Conservation (phyloP, 2,329 filamentous ascomycete species). For the Triangularia verruculosa region DNA sequence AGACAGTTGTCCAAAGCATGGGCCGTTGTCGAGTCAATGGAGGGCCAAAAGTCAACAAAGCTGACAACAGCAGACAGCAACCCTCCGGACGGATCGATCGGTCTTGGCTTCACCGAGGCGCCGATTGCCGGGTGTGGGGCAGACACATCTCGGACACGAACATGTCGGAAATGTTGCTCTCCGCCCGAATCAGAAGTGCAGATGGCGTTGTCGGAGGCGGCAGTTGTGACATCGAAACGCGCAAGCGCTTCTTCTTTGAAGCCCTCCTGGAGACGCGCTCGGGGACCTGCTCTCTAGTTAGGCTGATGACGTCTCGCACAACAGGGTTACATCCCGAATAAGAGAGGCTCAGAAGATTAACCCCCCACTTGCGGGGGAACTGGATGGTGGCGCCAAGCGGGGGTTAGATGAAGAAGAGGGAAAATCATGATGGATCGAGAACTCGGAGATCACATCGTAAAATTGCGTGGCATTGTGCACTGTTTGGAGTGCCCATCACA, state of each 20-base stretch:
- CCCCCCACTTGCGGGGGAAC: conserved; percentile 8
- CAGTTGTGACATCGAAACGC: background rate
- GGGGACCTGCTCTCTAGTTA: background rate
- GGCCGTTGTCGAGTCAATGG: background rate
- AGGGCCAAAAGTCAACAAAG: conserved; percentile 2
- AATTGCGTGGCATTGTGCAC: background rate
- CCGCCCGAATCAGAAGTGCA: background rate
- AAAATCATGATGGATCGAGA: conserved; percentile 1
- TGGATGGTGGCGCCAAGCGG: background rate
- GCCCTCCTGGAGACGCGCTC: conserved; percentile 2
- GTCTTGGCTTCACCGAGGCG: background rate
- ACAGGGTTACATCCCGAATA: conserved; percentile 14
- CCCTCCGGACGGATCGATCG: background rate
- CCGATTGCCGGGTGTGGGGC: background rate
- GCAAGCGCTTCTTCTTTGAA: conserved; percentile 5
- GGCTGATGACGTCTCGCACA: conserved; percentile 16
- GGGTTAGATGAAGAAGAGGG: conserved; percentile 9
- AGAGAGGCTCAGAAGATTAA: conserved; percentile 1
- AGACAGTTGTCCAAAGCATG: background rate
- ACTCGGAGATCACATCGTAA: background rate
- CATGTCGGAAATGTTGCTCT: background rate
- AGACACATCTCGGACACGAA: background rate
- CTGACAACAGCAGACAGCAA: background rate
- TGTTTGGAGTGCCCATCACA: background rate
- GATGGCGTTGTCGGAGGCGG: background rate